Conservation (phyloP, 306 rosid species). For the Fagus sylvatica region DNA sequence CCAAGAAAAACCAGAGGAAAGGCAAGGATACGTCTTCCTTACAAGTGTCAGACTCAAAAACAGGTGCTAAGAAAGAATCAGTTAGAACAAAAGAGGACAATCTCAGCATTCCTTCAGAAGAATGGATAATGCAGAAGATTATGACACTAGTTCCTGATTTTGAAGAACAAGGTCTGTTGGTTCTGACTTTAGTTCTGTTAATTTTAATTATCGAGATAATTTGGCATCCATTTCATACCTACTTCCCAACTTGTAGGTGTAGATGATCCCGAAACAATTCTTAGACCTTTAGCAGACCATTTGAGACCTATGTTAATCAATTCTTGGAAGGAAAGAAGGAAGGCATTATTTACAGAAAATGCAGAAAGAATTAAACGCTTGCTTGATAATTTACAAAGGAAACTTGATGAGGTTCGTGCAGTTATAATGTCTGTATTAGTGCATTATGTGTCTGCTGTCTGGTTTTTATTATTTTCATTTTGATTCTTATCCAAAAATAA, state of each 20-base stretch:
- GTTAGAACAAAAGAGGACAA: constrained; percentile 66
- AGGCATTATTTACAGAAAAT: constrained; percentile 74
- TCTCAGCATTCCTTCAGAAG: constrained; percentile 73
- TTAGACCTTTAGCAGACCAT: constrained; percentile 69
- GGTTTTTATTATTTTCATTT: constrained; percentile 1
- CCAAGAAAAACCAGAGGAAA: constrained; percentile 86
- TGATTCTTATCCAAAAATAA: background rate
- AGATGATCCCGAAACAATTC: constrained; percentile 67
- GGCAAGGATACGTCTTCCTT: constrained; percentile 63
- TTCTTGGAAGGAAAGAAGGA: constrained; percentile 84
- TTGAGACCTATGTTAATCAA: constrained; percentile 73
- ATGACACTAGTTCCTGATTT: constrained; percentile 66
- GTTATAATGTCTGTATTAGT: constrained; percentile 19
- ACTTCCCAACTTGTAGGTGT: constrained; percentile 53
- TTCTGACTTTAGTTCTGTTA: constrained; percentile 32
- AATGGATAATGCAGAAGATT: constrained; percentile 87
- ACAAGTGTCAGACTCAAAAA: constrained; percentile 60
- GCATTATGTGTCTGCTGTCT: constrained; percentile 1
- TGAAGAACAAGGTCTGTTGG: constrained; percentile 77
- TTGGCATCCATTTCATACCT: constrained; percentile 12
- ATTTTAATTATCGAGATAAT: constrained; percentile 16
- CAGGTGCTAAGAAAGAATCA: constrained; percentile 66
- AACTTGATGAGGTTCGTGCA: constrained; percentile 83
- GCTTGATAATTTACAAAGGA: constrained; percentile 83
- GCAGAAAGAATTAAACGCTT: constrained; percentile 66